These are phyloP conservation scores for Paracorniculantispora psalliotae DNA, from an alignment of 2,329 filamentous ascomycete species.

Conservation along the genomic window DNA sequence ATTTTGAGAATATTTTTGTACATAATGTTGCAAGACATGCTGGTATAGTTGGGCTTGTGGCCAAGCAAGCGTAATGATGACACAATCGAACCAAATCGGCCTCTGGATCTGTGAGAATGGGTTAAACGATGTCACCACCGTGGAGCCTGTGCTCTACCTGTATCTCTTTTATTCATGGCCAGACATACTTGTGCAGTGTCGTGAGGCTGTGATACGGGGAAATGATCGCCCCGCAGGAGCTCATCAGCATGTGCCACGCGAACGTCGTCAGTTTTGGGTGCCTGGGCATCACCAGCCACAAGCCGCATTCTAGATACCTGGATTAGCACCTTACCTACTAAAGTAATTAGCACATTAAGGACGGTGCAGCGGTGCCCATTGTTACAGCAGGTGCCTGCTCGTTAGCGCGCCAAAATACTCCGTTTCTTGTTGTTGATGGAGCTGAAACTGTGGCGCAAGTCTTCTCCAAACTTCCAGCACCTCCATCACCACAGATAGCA, in stretches of 20 bases:
- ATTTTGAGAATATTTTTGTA: not conserved
- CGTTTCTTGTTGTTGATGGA: not conserved
- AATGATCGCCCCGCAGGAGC: not conserved
- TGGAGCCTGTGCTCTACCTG: no score
- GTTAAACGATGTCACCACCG: no score
- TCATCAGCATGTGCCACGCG: not conserved
- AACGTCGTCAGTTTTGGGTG: slow-evolving; percentile 9
- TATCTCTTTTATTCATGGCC: no score
- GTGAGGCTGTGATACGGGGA: not conserved
- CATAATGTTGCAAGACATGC: not conserved
- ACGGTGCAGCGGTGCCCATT: no score
- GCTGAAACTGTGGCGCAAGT: not conserved
- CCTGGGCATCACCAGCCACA: slow-evolving; percentile 2
- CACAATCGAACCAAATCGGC: not conserved
- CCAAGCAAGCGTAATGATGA: not conserved
- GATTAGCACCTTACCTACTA: no score
- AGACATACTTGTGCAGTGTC: not conserved
- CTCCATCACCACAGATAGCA: not conserved
- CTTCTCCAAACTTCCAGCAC: not conserved
- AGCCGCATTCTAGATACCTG: no score
- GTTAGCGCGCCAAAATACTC: not conserved
- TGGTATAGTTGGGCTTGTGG: not conserved
- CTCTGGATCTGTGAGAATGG: not conserved
- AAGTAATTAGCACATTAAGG: no score
- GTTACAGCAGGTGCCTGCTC: no score